These are phyloP conservation scores for Clausena lansium DNA, from an alignment of 345 rosid species.

Conservation along the genomic window DNA sequence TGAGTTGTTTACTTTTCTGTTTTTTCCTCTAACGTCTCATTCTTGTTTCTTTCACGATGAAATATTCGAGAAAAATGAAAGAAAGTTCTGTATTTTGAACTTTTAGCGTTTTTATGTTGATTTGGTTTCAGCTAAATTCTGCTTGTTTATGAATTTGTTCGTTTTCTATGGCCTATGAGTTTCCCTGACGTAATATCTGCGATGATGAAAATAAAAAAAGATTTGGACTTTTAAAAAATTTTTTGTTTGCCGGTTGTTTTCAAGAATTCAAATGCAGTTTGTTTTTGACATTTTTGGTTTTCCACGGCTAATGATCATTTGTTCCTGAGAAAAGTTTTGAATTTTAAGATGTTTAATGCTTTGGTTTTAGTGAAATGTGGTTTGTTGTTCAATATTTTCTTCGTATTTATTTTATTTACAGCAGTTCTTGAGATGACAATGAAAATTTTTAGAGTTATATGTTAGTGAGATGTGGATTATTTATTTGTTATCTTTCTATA, in stretches of 20 bases:
- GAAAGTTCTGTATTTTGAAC: not conserved
- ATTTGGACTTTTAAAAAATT: too few species aligned
- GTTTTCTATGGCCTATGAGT: not conserved
- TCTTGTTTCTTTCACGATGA: constrained; percentile 16
- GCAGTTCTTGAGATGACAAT: not conserved
- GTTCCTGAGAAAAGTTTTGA: not conserved
- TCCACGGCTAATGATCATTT: not conserved
- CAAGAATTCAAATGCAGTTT: not conserved
- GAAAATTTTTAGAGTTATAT: not conserved
- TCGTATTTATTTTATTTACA: not conserved
- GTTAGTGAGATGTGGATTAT: not conserved
- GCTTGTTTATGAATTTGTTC: not conserved
- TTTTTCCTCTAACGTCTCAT: not conserved
- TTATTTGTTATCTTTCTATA: not conserved
- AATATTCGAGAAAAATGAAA: not conserved
- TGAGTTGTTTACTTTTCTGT: not conserved
- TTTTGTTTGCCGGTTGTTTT: not conserved
- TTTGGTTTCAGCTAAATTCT: too few species aligned
- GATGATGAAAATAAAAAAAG: too few species aligned
- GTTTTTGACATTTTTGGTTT: not conserved
- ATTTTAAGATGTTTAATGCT: not conserved
- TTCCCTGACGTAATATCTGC: too few species aligned
- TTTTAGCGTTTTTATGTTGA: not conserved
- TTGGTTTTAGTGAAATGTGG: not conserved
- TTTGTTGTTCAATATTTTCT: not conserved